Percentiles rank a stretch among this genome's conserved stretches.
Conservation (phyloP, 441 rosid genomes). For the Heliophila coronopifolia region DNA sequence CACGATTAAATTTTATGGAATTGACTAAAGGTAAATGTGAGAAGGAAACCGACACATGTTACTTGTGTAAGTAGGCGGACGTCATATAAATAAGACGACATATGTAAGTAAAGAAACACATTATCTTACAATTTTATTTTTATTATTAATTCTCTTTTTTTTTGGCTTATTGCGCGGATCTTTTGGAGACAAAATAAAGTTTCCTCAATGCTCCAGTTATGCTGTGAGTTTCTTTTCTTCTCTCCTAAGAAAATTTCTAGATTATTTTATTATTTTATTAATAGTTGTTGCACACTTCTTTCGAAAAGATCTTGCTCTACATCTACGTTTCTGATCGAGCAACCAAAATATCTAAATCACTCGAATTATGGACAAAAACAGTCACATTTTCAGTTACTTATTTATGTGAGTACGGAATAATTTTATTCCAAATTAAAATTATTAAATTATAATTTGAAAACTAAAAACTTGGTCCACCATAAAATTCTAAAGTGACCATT, state of each 20-base stretch:
- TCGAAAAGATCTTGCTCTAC: conserved; percentile 7
- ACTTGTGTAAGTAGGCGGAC: background rate
- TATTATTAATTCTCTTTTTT: too few relatives aligned
- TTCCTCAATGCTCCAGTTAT: conserved; percentile 15
- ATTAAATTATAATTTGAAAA: too few relatives aligned
- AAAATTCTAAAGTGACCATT: too few relatives aligned
- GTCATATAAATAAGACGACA: background rate
- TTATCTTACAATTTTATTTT: conserved; percentile 4
- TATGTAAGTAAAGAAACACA: conserved; percentile 14
- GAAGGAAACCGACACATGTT: background rate
- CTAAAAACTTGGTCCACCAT: too few relatives aligned
- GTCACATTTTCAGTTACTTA: too few relatives aligned
- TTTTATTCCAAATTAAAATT: too few relatives aligned
- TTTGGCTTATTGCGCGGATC: too few relatives aligned
- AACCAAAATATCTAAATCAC: conserved; percentile 7
- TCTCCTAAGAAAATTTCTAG: conserved; percentile 13
- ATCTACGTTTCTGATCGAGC: background rate
- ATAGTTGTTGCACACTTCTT: conserved; percentile 1
- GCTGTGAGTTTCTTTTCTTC: conserved; percentile 22
- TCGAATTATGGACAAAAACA: too few relatives aligned
- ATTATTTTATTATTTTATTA: background rate
- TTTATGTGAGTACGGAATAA: too few relatives aligned
- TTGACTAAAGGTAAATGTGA: background rate
- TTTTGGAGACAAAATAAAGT: too few relatives aligned
- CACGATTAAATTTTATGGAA: background rate